phyloP scores from a whole-genome alignment of 768 basidiomycete species.

The Kwoniella sp. region DNA sequence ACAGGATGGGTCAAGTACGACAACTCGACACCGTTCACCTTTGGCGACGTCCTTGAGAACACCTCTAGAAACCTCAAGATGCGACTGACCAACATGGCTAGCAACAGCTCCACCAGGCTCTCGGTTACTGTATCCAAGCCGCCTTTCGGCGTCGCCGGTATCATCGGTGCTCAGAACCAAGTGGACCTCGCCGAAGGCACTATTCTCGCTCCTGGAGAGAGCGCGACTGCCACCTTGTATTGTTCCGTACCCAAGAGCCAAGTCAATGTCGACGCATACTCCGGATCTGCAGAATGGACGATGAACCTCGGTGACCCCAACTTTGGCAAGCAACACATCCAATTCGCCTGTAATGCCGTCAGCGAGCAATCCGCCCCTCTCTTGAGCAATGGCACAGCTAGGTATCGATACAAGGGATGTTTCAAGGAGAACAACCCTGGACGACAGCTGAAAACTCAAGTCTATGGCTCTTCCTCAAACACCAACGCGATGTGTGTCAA shows the following conservation, averaged over 20 bases:
- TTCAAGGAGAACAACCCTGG: slow-evolving; percentile 23
- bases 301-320: slow-evolving; percentile 19
- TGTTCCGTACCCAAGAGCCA: slow-evolving; percentile 22
- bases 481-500: slow-evolving; percentile 49
- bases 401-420: slow-evolving; percentile 16
- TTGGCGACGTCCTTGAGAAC: slow-evolving; percentile 18
- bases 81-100: slow-evolving; percentile 16
- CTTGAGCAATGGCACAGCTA: slow-evolving; percentile 9
- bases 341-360: slow-evolving; percentile 18
- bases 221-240: slow-evolving; percentile 18
- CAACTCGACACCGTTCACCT: slow-evolving; percentile 18
- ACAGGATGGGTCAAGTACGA: slow-evolving; percentile 20
- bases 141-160: slow-evolving; percentile 18
- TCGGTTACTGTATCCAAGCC: slow-evolving; percentile 24
- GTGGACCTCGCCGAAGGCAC: slow-evolving; percentile 22
- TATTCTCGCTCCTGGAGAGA: slow-evolving; percentile 18
- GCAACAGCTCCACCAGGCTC: slow-evolving; percentile 12
- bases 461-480: slow-evolving; percentile 26
- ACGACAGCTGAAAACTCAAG: slow-evolving; percentile 13
- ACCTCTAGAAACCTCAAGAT: slow-evolving; percentile 20
- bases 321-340: slow-evolving; percentile 21
- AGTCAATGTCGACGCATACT: slow-evolving; percentile 16
- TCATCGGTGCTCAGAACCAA: slow-evolving; percentile 22
- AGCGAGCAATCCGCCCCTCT: slow-evolving; percentile 12
- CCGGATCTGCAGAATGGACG: slow-evolving; percentile 13